phyloP scores from a whole-genome alignment of 192 early-diverging fungal species.

The Entomortierella parvispora region DNA sequence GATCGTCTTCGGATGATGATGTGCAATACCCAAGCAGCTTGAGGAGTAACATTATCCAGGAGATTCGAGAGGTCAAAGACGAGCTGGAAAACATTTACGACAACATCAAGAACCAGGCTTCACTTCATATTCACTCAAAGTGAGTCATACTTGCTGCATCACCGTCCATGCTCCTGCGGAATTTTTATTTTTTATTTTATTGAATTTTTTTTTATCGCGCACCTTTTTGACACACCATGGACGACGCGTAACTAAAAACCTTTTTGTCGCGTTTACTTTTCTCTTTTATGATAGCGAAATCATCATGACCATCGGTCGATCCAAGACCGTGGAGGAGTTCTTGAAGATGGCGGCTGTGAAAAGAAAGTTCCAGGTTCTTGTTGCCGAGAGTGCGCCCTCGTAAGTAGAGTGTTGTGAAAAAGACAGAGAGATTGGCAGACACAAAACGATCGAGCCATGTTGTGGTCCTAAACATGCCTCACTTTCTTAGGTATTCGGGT shows the following conservation, averaged over 20 bases:
- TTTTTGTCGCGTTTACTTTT: neutral
- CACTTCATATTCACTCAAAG: constrained; percentile 95
- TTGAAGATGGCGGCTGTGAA: constrained; percentile 85
- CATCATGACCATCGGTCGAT: constrained; percentile 92
- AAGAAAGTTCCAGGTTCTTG: constrained; percentile 94
- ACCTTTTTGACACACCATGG: neutral
- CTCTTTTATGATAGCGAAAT: constrained; percentile 77
- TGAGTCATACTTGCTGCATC: constrained; percentile 50
- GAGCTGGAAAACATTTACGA: constrained; percentile 84
- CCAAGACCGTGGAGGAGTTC: constrained; percentile 87
- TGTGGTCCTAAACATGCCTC: too few species aligned
- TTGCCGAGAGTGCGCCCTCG: constrained; percentile 91
- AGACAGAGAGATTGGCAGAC: neutral
- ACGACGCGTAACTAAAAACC: neutral
- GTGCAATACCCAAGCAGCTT: constrained; percentile 57
- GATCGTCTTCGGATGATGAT: constrained; percentile 44
- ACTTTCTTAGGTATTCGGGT: constrained; percentile 74
- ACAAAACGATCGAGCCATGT: too few species aligned
- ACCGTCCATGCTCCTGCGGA: constrained; percentile 1
- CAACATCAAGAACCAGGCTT: constrained; percentile 85
- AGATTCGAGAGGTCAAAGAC: constrained; percentile 88
- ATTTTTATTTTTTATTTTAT: constrained; percentile 1
- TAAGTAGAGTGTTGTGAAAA: constrained; percentile 53
- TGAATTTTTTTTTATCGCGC: constrained; percentile 4
- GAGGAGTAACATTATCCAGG: constrained; percentile 82